phyloP scores from a whole-genome alignment of 768 basidiomycete genomes.

The Trametes cinnabarina region DNA sequence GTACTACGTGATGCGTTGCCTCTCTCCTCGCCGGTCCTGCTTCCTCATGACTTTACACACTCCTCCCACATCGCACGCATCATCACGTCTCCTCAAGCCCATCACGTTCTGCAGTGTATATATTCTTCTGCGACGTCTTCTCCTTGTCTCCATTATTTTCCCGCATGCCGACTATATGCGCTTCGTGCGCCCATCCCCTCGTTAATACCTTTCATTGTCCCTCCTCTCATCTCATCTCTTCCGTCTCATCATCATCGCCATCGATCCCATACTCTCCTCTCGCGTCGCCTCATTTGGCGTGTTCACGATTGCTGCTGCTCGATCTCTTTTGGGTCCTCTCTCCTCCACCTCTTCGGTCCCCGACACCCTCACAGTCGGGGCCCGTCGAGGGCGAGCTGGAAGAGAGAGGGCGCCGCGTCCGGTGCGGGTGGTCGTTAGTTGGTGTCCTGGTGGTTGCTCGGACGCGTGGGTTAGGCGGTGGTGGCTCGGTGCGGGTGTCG shows the following conservation, averaged over 20 bases:
- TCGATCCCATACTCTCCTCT: conserved; percentile 19
- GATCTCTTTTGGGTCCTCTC: conserved; percentile 60
- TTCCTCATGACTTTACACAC: conserved; percentile 7
- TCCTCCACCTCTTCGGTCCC: conserved; percentile 52
- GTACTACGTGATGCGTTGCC: conserved; percentile 26
- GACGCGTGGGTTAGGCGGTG: not conserved
- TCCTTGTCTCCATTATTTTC: conserved; percentile 22
- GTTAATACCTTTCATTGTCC: conserved; percentile 19
- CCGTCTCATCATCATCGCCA: not conserved
- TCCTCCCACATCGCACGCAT: conserved; percentile 17
- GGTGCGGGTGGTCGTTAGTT: conserved; percentile 21
- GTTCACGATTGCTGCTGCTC: conserved; percentile 12
- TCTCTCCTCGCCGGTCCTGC: not conserved
- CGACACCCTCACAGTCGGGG: conserved; percentile 25
- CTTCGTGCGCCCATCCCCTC: conserved; percentile 13
- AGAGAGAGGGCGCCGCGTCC: conserved; percentile 72
- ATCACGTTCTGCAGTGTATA: conserved; percentile 23
- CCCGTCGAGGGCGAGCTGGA: conserved; percentile 55
- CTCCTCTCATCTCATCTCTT: conserved; percentile 7
- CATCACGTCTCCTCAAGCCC: conserved; percentile 17
- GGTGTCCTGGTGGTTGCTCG: not conserved
- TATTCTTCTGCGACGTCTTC: conserved; percentile 24
- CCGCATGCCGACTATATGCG: conserved; percentile 12
- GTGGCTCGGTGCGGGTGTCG: not conserved
- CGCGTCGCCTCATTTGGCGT: conserved; percentile 13